Conservation (phyloP, 352 stramenopile genomes). For the Pythium biforme region DNA sequence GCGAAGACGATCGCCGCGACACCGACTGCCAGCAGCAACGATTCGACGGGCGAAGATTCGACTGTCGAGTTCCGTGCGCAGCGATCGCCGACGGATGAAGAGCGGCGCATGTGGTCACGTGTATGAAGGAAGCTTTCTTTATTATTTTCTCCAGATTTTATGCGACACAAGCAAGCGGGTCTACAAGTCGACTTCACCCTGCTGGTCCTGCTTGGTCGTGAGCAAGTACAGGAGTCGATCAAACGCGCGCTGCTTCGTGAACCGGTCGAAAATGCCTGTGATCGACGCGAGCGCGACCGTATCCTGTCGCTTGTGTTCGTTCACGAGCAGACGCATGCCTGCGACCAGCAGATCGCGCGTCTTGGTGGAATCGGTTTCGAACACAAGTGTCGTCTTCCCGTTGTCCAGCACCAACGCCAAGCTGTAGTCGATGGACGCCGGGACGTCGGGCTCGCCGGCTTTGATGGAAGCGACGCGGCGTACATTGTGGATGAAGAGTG, state of each 20-base stretch:
- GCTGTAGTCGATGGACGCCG: constrained; percentile 23
- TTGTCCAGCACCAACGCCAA: constrained; percentile 56
- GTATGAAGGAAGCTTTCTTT: constrained; percentile 17
- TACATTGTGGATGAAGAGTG: constrained; percentile 59
- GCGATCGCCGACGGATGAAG: constrained; percentile 38
- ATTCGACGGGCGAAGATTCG: constrained; percentile 42
- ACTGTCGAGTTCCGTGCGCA: constrained; percentile 38
- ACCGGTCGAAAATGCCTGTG: constrained; percentile 14
- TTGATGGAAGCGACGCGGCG: constrained; percentile 37
- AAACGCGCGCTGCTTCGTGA: constrained; percentile 23
- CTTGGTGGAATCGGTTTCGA: constrained; percentile 64
- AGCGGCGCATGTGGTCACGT: constrained; percentile 26
- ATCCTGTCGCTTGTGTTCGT: constrained; percentile 54
- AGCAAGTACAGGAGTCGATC: constrained; percentile 17
- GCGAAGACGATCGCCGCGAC: constrained; percentile 23
- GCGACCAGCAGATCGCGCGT: constrained; percentile 67
- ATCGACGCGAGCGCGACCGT: constrained; percentile 37
- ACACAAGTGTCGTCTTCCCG: constrained; percentile 56
- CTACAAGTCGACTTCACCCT: constrained; percentile 9
- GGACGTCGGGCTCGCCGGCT: background rate
- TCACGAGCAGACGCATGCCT: constrained; percentile 55
- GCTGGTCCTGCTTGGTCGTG: background rate
- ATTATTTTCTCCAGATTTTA: background rate
- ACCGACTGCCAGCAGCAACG: constrained; percentile 23
- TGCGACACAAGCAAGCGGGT: background rate